These are phyloP conservation scores for Talaromyces albobiverticillius DNA, from an alignment of 2,329 filamentous ascomycete species.

Conservation along the genomic window DNA sequence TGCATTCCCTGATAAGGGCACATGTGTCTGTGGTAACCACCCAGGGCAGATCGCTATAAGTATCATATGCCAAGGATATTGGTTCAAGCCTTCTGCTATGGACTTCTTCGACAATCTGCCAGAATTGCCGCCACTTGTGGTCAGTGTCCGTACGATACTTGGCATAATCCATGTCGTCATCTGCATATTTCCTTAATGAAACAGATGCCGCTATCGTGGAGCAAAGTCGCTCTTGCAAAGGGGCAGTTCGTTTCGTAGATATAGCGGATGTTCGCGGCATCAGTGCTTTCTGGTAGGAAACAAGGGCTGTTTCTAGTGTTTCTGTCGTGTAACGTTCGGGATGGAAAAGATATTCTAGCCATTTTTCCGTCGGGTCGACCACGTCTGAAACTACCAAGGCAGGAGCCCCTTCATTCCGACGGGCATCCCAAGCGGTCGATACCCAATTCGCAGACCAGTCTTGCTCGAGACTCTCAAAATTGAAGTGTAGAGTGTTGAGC, in stretches of 20 bases:
- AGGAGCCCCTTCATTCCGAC: conserved; percentile 52
- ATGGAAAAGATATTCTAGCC: conserved; percentile 78
- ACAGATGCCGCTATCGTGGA: conserved; percentile 68
- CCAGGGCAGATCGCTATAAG: conserved; percentile 71
- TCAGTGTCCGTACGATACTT: conserved; percentile 72
- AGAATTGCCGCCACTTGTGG: conserved; percentile 86
- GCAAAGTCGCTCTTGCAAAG: conserved; percentile 73
- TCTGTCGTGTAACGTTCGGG: conserved; percentile 78
- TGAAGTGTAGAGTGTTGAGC: conserved; percentile 70
- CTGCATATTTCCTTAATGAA: conserved; percentile 58
- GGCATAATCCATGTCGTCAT: conserved; percentile 69
- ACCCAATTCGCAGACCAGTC: conserved; percentile 71
- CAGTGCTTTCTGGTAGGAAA: conserved; percentile 71
- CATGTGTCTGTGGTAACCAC: conserved; percentile 78
- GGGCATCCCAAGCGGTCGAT: conserved; percentile 61
- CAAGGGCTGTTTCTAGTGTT: conserved; percentile 78
- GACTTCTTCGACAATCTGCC: conserved; percentile 77
- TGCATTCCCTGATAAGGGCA: conserved; percentile 76
- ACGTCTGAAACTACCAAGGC: conserved; percentile 62
- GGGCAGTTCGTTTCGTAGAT: conserved; percentile 47
- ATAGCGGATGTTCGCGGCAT: conserved; percentile 41
- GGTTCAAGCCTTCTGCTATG: conserved; percentile 83
- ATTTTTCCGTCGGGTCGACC: conserved; percentile 73
- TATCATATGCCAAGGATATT: conserved; percentile 72
- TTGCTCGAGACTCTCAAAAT: conserved; percentile 60